Evolutionary conservation across 495 filamentous ascomycete genomes (phyloP), one percentile per base, ranked within the genome.

Genomic region (Rhypophila decipiens): DNA sequence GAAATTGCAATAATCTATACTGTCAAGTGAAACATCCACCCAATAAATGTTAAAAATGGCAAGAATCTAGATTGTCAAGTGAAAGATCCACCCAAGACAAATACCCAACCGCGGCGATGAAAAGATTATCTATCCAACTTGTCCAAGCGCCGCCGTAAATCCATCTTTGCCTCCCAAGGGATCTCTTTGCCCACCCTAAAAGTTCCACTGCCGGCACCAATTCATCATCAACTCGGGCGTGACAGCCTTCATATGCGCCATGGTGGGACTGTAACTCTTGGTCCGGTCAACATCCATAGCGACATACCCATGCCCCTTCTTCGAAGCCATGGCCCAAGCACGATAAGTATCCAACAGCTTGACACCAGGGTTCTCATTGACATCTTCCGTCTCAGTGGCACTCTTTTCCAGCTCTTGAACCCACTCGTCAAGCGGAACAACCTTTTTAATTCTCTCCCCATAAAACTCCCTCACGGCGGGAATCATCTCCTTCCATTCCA

Each of bases 121-220:
- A n/a, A n/a, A n/a, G n/a, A n/a, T n/a, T n/a, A n/a, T n/a, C n/a
- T n/a, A n/a, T n/a, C n/a, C n/a, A n/a, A n/a, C n/a, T n/a, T n/a
- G n/a, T n/a, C n/a, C n/a, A n/a, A n/a, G n/a, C n/a, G n/a, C n/a
- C n/a, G n/a, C n/a, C n/a, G n/a, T n/a, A n/a, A n/a, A n/a, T n/a
- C n/a, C n/a, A n/a, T n/a, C n/a, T n/a, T n/a, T n/a, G n/a, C n/a
- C n/a, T n/a, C n/a, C n/a, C n/a, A n/a, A n/a, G n/a, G n/a, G n/a
- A n/a, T n/a, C n/a, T n/a, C n/a, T n/a, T n/a, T n/a, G n/a, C n/a
- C 29, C 29, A 40, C 40, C 5, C 44, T 24, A 64, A 50, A 64
- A 74, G 0, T 47, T 52, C 75, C 73, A 79, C 48, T 79, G 74
- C 39, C 54, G 48, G 43, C 77, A 65, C 75, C 76, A 80, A 24